Evolutionary conservation across 116 monocot genomes (phyloP).

Genomic region (Papilionanthe hybrid): DNA sequence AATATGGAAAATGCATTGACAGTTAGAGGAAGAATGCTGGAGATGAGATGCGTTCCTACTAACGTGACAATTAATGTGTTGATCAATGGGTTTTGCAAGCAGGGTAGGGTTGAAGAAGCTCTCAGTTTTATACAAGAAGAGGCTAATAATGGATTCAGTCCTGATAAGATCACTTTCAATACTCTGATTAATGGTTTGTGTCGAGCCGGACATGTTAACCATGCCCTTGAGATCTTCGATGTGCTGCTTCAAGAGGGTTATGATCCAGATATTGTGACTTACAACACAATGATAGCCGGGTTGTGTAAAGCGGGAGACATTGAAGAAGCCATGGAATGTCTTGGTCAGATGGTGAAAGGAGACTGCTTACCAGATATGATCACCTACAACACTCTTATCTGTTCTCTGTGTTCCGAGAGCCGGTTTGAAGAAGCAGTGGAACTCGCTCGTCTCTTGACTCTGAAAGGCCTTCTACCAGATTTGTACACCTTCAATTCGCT

Average conservation of each 20-base stretch:
- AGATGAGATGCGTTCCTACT: conserved; percentile 48
- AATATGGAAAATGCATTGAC: conserved; percentile 59
- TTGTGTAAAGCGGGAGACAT: conserved; percentile 65
- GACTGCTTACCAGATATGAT: conserved; percentile 72
- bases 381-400: conserved; percentile 83
- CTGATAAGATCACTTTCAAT: conserved; percentile 85
- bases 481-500: conserved; percentile 78
- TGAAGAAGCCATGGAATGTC: conserved; percentile 55
- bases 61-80: conserved; percentile 65
- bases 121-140: conserved; percentile 67
- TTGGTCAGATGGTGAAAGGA: conserved; percentile 66
- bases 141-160: conserved; percentile 46
- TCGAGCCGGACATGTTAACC: conserved; percentile 45
- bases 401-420: conserved; percentile 44
- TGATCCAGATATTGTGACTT: conserved; percentile 76
- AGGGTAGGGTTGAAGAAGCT: conserved; percentile 67
- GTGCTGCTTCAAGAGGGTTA: conserved; percentile 71
- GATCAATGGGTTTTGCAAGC: conserved; percentile 66
- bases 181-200: conserved; percentile 74
- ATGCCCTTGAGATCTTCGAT: conserved; percentile 74
- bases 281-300: conserved; percentile 62
- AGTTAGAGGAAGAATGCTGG: conserved; percentile 59
- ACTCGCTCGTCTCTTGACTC: conserved; percentile 52
- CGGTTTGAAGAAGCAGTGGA: conserved; percentile 90
- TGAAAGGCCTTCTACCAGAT: conserved; percentile 63